phyloP scores from a whole-genome alignment of 805 yeast species.

The Wickerhamiella sorbophila region DNA sequence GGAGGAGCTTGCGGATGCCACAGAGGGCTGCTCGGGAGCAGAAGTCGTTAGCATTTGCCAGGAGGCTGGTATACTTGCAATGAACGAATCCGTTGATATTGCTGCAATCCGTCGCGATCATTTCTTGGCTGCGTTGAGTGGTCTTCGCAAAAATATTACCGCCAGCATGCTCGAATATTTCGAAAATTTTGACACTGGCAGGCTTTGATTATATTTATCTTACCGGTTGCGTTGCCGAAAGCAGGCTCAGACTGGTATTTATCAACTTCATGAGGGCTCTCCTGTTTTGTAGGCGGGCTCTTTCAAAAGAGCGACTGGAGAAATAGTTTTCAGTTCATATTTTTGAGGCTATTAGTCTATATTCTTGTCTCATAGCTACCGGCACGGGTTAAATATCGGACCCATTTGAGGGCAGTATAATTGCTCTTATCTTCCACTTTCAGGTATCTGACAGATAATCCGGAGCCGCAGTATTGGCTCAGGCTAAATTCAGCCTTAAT shows the following conservation, averaged over 20 bases:
- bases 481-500: conserved; percentile 53
- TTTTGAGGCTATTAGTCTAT: conserved; percentile 1
- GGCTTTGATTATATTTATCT: no score
- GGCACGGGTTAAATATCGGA: conserved; percentile 57
- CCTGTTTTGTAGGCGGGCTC: no score
- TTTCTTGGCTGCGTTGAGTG: conserved; percentile 53
- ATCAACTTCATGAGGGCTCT: no score
- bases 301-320: no score
- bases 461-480: conserved; percentile 64
- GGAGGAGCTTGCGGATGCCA: conserved; percentile 38
- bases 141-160: conserved; percentile 68
- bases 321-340: no score
- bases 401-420: conserved; percentile 76
- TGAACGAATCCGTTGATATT: conserved; percentile 53
- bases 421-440: conserved; percentile 45
- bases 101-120: conserved; percentile 44
- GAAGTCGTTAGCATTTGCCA: conserved; percentile 85
- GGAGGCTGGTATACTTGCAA: conserved; percentile 91
- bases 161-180: conserved; percentile 72
- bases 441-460: conserved; percentile 57
- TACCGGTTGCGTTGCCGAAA: no score
- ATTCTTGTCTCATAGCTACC: conserved; percentile 74
- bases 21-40: conserved; percentile 95
- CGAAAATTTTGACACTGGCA: conserved; percentile 29
- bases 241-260: no score